phyloP scores from a whole-genome alignment of 495 filamentous ascomycete species.

The Stereocaulon alpinum region DNA sequence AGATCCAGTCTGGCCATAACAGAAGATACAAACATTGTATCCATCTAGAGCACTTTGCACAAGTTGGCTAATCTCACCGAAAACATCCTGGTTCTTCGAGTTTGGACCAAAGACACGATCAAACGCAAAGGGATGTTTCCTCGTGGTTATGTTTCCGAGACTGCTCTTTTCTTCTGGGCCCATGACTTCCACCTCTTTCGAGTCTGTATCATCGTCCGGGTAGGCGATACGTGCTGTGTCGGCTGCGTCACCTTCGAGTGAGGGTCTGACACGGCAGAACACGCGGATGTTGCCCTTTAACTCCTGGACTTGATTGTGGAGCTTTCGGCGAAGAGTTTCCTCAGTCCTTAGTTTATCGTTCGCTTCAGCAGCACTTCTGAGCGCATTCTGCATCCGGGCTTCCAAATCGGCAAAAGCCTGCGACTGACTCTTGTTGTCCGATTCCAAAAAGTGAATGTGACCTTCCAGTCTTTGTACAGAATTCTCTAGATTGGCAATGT shows the following conservation, averaged over 20 bases:
- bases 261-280: conserved; percentile 91
- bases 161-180: conserved; percentile 78
- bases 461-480: conserved; percentile 63
- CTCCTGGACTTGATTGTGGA: conserved; percentile 97
- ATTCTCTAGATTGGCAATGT: conserved; percentile 59
- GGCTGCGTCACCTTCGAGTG: conserved; percentile 44
- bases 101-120: conserved; percentile 82
- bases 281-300: conserved; percentile 99
- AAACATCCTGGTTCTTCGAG: conserved; percentile 74
- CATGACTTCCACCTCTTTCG: conserved; percentile 73
- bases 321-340: conserved; percentile 79
- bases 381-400: conserved; percentile 63
- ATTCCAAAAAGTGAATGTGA: conserved; percentile 79
- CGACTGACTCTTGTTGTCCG: conserved; percentile 74
- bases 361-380: conserved; percentile 53
- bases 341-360: conserved; percentile 82
- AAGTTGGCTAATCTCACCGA: conserved; percentile 93
- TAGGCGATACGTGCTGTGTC: conserved; percentile 61
- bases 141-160: conserved; percentile 60
- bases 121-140: conserved; percentile 78
- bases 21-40: conserved; percentile 99
- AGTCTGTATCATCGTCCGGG: conserved; percentile 64
- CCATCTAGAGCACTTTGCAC: conserved; percentile 94
- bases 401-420: conserved; percentile 69
- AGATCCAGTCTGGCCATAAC: conserved; percentile 94